phyloP scores from a whole-genome alignment of 2,329 filamentous ascomycete genomes.

The Pyrenochaeta sp. region DNA sequence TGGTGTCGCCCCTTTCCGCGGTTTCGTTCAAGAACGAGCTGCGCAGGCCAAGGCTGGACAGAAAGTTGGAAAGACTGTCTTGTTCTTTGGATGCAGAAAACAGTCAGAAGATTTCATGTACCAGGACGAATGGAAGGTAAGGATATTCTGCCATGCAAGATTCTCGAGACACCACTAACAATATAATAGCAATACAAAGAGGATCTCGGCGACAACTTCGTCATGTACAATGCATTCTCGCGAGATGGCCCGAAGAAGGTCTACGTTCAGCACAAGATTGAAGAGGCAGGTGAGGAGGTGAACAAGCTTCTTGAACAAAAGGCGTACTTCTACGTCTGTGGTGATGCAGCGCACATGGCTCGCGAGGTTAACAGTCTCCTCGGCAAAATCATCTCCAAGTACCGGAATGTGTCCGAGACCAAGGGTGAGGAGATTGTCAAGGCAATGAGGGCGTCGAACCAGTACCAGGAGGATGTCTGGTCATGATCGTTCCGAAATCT shows the following conservation, averaged over 20 bases:
- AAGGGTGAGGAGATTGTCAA: constrained; percentile 98
- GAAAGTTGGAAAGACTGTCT: constrained; percentile 82
- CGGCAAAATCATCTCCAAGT: constrained; percentile 82
- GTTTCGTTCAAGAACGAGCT: constrained; percentile 91
- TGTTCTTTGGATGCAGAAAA: constrained; percentile 96
- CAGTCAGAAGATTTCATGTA: constrained; percentile 92
- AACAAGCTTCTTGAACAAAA: constrained; percentile 85
- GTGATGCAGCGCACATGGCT: constrained; percentile 97
- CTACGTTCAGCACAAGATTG: constrained; percentile 93
- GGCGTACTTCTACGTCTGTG: constrained; percentile 97
- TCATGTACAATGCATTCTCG: constrained; percentile 94
- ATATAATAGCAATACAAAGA: constrained; percentile 77
- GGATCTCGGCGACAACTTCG: constrained; percentile 84
- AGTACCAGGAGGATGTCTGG: constrained; percentile 89
- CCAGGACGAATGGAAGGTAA: constrained; percentile 88
- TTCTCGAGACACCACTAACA: constrained; percentile 27
- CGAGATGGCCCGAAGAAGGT: constrained; percentile 86
- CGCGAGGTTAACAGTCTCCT: constrained; percentile 90
- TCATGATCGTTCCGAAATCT: constrained; percentile 53
- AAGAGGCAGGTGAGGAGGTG: constrained; percentile 82
- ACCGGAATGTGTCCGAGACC: constrained; percentile 79
- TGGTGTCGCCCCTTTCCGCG: constrained; percentile 95
- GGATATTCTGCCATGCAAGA: constrained; percentile 43
- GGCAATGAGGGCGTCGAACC: constrained; percentile 91
- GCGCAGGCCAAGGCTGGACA: constrained; percentile 81